Evolutionary conservation across 2,329 filamentous ascomycete species (phyloP), one percentile per base, ranked within the genome.

Genomic region (Alternaria dauci): DNA sequence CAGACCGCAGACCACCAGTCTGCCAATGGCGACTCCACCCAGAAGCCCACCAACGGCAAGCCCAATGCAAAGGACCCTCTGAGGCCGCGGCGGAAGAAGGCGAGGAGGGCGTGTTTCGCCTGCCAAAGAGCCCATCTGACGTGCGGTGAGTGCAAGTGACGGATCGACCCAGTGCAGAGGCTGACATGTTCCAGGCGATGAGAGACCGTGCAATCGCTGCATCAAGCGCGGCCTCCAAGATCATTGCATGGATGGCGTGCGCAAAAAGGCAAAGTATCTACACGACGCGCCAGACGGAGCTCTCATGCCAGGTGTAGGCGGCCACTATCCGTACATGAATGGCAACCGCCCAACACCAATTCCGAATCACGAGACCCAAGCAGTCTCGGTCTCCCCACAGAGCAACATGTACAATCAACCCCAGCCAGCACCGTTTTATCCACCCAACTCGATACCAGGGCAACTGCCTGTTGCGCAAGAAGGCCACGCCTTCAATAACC

Each of bases 181-280:
- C 62, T 70, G 30, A 62, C 52, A 34, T 25, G 42, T 69, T 12
- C 50, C 75, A 98, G 95, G 94, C 73, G 95, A 99, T 78, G 94
- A 99, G 79, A 87, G 95, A 70, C 95, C 95, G 54, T 99, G 95
- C 77, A 88, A 93, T 74, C 86, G 95, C 73, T 99, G 95, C 78
- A 93, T 98, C 71, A 97, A 97, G 80, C 90, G 95, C 71, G 92
- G 93, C 46, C 87, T 98, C 23, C 91, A 93, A 72, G 93, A 97
- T 77, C 88, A 88, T 62, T 99, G 95, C 75, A 93, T 97, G 78
- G 95, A 99, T 76, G 95, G 95, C 55, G 93, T 98, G 52, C 91
- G 95, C 65, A 99, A 99, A 81, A 99, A 98, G 85, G 95, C 95
- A 53, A 99, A 99, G 79, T 99, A 99, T 79, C 91, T 99, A 58